Evolutionary conservation across 2,329 filamentous ascomycete genomes (phyloP), one percentile per base, ranked within the genome.

Genomic region (Trichoderma atrobrunneum): DNA sequence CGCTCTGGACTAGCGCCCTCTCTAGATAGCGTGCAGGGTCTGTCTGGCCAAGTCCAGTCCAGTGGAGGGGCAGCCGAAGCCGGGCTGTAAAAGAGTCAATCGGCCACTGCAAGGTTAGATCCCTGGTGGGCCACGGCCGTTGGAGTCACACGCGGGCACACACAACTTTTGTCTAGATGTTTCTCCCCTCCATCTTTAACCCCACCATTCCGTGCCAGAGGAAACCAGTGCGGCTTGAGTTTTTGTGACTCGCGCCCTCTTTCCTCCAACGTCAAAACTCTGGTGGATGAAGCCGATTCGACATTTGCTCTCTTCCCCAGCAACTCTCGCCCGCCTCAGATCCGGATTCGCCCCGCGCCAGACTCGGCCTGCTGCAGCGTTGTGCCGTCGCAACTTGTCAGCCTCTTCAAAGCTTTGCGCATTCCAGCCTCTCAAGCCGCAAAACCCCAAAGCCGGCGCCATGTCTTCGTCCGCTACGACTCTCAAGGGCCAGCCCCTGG

Each of bases 401-500:
- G 77, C 75, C 71, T 78, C 77, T 60, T 77, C 75, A 76, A 73
- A 75, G 73, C 76, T 79, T 74, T 72, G 77, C 74, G 78, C 78
- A 64, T 79, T 76, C 72, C 78, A 79, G 71, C 73, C 75, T 24
- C 74, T 75, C 73, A 77, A 74, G 73, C 74, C 75, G 72, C 76
- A 75, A 57, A 74, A 30, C 67, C 74, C 78, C 66, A 73, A 65
- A 51, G 57, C 59, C 69, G 65, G 72, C 74, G 72, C 66, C 72
- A 89, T 88, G 87, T 82, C 85, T 64, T 82, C 85, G 72, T 81
- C 84, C 71, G 86, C 86, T 39, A 96, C 93, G 76, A 97, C 94
- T 73, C 90, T 94, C 80, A 95, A 92, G 84, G 96, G 95, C 78
- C 91, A 97, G 86, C 90, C 93, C 83, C 91, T 99, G 78, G 94